Evolutionary conservation across 2,329 filamentous ascomycete species (phyloP), one percentile per base, ranked within the genome.

Genomic region (Fusarium haematococcum): DNA sequence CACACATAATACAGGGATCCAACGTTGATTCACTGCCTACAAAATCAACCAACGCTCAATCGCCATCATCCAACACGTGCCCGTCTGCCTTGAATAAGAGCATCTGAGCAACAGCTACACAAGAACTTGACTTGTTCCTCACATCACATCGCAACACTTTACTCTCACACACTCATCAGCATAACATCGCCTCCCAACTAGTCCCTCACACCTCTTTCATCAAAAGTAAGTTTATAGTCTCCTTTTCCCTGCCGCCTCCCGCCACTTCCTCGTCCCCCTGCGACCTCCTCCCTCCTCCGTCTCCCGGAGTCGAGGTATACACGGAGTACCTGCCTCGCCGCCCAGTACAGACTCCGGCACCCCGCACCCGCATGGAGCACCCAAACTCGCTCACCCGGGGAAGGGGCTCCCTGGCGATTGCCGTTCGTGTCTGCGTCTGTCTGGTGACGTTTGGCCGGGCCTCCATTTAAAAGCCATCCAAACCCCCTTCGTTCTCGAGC

Each of bases 401-500:
- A 52, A 52, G 35, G 35, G 57, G 61, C 64, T 70, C 68, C 68
- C 63, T 67, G 63, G 54, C 43, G 41, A 59, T 50, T 73, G 63
- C 58, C 65, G 67, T 48, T 23, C 25, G 23, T 16, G 43, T 48
- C 43, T 23, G 43, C 13, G 43, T 25, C 43, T 45, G 43, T 68
- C 67, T 72, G 67, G 76, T 78, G 75, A 78, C 76, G 76, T 74
- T 78, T 60, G 64, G 61, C 50, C 65, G 52, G 54, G 75, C 71
- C 60, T 75, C 58, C 61, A 37, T 76, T 77, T 77, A 78, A 78
- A 78, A 75, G 60, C 68, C 71, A 70, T 67, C 70, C 57, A 57
- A 48, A 25, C 64, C 73, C 73, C 69, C 68, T 64, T 71, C 65
- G 23, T 35, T 45, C 41, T 65, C 50, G 16, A 45, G 33, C 64